Evolutionary conservation across 495 filamentous ascomycete genomes (phyloP).

Genomic region (Hyaloscypha finlandica): DNA sequence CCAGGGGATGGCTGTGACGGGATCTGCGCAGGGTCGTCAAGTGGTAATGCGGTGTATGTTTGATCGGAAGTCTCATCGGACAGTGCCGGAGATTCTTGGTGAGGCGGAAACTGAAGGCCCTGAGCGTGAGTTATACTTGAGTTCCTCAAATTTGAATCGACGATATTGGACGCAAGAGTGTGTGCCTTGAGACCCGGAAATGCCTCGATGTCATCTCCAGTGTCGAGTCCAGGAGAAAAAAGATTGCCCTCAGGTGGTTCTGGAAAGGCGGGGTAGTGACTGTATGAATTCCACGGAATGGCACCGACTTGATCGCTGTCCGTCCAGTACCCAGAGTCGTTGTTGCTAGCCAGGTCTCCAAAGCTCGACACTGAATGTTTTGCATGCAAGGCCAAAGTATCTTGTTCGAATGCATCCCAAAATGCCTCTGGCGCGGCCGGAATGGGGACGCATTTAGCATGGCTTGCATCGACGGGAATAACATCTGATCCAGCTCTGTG

Average conservation of each 20-base stretch:
- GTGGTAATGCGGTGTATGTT: not conserved
- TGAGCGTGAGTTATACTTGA: no score
- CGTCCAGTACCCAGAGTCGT: conserved; percentile 8
- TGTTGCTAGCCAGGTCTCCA: not conserved
- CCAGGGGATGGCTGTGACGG: not conserved
- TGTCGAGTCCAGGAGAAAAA: not conserved
- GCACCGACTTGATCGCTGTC: not conserved
- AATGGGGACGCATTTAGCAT: not conserved
- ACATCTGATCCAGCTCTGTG: not conserved
- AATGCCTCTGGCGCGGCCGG: not conserved
- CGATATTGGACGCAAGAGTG: not conserved
- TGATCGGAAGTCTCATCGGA: not conserved
- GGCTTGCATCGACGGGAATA: not conserved
- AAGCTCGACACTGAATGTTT: not conserved
- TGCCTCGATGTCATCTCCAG: not conserved
- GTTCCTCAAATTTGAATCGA: not conserved
- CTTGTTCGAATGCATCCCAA: conserved; percentile 3
- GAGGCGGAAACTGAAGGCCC: not conserved
- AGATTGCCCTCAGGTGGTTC: not conserved
- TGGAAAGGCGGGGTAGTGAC: no score
- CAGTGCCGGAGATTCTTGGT: not conserved
- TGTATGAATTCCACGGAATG: not conserved
- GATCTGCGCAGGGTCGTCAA: not conserved
- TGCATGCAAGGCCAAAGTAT: not conserved
- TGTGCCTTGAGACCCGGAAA: not conserved